Percentiles rank a stretch among this genome's conserved stretches.
These are phyloP conservation scores for Zostera marina DNA, from an alignment of 116 monocot genomes.

Conservation along the genomic window DNA sequence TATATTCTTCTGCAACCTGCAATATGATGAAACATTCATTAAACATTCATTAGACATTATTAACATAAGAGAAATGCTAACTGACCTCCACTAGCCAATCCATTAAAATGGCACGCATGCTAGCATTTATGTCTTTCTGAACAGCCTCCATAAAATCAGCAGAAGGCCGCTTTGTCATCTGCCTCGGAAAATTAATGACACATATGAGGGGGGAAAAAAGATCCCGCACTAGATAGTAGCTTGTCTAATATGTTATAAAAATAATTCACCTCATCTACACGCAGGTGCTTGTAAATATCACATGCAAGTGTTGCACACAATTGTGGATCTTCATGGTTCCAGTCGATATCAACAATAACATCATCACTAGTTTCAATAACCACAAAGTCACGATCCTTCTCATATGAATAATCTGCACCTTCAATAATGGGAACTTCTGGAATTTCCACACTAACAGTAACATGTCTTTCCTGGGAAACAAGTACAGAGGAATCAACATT, in stretches of 20 bases:
- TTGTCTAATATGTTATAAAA: background rate
- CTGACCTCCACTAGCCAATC: constrained; percentile 94
- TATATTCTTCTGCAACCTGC: constrained; percentile 87
- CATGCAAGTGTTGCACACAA: constrained; percentile 63
- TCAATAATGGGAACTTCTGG: constrained; percentile 31
- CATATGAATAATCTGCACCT: constrained; percentile 41
- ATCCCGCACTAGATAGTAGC: background rate
- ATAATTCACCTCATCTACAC: constrained; percentile 47
- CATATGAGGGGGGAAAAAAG: background rate
- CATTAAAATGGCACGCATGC: constrained; percentile 78
- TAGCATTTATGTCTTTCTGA: constrained; percentile 81
- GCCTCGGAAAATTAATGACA: background rate
- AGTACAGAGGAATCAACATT: constrained; percentile 45
- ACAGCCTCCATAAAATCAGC: constrained; percentile 67
- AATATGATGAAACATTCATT: background rate
- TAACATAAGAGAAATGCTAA: background rate
- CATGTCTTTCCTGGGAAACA: constrained; percentile 45
- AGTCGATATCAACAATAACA: constrained; percentile 37
- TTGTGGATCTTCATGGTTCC: constrained; percentile 51
- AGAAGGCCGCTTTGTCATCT: constrained; percentile 67
- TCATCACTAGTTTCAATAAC: constrained; percentile 17
- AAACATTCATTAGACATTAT: too few species aligned
- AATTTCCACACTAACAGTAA: constrained; percentile 41
- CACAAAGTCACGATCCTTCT: constrained; percentile 19
- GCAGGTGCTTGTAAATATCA: constrained; percentile 75